Percentiles rank a stretch among this genome's conserved stretches.
Conservation (phyloP, 768 basidiomycete genomes). For the Dacryopinax primogenitus region DNA sequence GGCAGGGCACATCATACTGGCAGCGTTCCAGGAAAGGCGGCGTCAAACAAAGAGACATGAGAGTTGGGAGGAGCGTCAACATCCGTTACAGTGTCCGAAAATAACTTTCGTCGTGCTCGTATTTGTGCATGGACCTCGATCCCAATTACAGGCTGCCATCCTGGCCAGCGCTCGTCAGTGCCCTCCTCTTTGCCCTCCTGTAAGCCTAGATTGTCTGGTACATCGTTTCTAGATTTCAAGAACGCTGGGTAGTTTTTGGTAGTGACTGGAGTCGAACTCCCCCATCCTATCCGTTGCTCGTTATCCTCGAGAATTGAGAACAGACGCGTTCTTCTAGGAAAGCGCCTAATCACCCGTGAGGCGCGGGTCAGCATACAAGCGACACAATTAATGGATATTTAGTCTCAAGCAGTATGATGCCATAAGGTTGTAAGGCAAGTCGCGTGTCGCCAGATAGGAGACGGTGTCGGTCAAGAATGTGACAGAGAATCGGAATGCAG, state of each 20-base stretch:
- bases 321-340: neutral
- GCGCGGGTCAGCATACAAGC: neutral
- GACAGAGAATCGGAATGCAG: too few species aligned
- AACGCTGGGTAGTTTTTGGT: too few species aligned
- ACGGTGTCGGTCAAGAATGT: neutral
- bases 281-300: too few species aligned
- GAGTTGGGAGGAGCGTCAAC: constrained; percentile 51
- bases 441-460: too few species aligned
- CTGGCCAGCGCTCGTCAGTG: constrained; percentile 47
- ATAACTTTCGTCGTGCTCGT: constrained; percentile 74
- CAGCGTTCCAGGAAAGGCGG: constrained; percentile 84
- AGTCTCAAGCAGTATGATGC: neutral
- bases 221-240: too few species aligned
- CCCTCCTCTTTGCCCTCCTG: too few species aligned
- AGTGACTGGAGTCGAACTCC: too few species aligned
- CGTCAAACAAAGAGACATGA: constrained; percentile 64
- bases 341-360: neutral
- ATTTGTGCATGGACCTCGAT: constrained; percentile 95
- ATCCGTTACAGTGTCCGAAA: constrained; percentile 45
- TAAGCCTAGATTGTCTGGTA: too few species aligned
- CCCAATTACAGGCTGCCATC: constrained; percentile 82
- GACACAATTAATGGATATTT: neutral
- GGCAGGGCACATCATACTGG: constrained; percentile 44
- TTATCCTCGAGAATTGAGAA: too few species aligned
- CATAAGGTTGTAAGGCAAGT: too few species aligned